Percentiles rank a stretch among this genome's conserved stretches.
Evolutionary conservation across 2,329 filamentous ascomycete species (phyloP).

Genomic region (Fonsecaea erecta): DNA sequence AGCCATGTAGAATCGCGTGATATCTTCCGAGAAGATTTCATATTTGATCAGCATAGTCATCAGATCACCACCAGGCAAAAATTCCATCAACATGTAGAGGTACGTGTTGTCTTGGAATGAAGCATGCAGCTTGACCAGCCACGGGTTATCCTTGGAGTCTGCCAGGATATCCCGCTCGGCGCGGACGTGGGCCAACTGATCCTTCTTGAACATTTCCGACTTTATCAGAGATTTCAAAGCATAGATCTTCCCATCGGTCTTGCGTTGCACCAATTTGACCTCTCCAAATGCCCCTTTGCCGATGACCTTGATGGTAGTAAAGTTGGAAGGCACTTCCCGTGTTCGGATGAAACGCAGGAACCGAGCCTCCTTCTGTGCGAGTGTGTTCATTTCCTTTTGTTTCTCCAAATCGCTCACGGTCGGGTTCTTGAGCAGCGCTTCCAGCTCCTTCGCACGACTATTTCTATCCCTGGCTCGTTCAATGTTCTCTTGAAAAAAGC

Average conservation of each 20-base stretch:
- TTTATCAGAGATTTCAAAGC: conserved; percentile 98
- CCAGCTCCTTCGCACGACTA: conserved; percentile 90
- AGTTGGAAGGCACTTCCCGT: conserved; percentile 91
- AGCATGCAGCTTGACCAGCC: conserved; percentile 97
- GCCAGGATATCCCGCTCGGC: conserved; percentile 97
- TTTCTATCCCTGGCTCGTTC: conserved; percentile 94
- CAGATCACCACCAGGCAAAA: conserved; percentile 93
- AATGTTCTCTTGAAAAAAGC: conserved; percentile 98
- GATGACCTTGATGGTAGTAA: conserved; percentile 95
- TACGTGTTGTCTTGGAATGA: conserved; percentile 97
- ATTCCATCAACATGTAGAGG: conserved; percentile 99
- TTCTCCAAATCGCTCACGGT: conserved; percentile 75
- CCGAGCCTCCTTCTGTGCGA: conserved; percentile 85
- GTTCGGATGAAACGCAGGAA: conserved; percentile 94
- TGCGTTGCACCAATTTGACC: conserved; percentile 96
- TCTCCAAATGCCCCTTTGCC: conserved; percentile 99
- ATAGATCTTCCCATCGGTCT: conserved; percentile 94
- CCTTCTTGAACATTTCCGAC: conserved; percentile 99
- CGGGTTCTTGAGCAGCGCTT: conserved; percentile 79
- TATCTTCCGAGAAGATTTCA: conserved; percentile 98
- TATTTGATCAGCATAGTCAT: conserved; percentile 99
- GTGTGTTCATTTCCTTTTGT: conserved; percentile 80
- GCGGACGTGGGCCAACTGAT: conserved; percentile 95
- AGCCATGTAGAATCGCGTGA: conserved; percentile 98
- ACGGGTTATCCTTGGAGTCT: conserved; percentile 94